These are phyloP conservation scores for Fusarium decemcellulare DNA, from an alignment of 2,329 filamentous ascomycete genomes.

Conservation along the genomic window DNA sequence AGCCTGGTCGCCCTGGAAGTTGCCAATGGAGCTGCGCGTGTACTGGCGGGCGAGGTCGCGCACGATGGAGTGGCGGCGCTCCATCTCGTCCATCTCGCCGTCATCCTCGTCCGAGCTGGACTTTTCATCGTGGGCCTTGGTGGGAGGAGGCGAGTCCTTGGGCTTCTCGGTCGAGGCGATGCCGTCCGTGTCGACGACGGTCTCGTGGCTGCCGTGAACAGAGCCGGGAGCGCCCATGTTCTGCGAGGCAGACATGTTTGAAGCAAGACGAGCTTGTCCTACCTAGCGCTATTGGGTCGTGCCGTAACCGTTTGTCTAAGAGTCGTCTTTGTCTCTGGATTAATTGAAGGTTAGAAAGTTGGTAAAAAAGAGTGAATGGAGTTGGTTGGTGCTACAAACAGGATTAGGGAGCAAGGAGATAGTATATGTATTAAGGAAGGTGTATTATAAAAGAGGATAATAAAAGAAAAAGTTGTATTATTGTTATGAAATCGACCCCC, in stretches of 20 bases:
- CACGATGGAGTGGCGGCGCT: conserved; percentile 39
- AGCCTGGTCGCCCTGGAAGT: conserved; percentile 30
- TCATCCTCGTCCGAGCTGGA: conserved; percentile 26
- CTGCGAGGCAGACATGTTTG: conserved; percentile 26
- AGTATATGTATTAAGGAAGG: conserved; percentile 1
- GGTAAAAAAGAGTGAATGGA: too few relatives aligned
- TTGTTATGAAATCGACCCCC: too few relatives aligned
- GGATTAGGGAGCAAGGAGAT: conserved; percentile 7
- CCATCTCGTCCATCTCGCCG: conserved; percentile 29
- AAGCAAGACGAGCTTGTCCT: conserved; percentile 18
- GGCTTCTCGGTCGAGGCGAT: conserved; percentile 27
- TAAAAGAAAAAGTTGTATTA: too few relatives aligned
- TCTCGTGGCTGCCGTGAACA: conserved; percentile 34
- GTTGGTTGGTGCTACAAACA: conserved; percentile 9
- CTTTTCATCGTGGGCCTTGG: conserved; percentile 3
- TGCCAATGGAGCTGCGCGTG: conserved; percentile 27
- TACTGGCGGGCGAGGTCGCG: conserved; percentile 35
- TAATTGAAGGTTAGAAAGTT: not conserved
- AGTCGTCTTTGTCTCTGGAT: not conserved
- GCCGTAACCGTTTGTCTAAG: not conserved
- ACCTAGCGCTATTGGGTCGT: conserved; percentile 10
- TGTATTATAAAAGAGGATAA: not conserved
- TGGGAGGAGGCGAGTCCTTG: not conserved
- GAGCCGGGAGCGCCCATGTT: conserved; percentile 27
- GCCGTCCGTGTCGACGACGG: conserved; percentile 29